Base-by-base conservation (phyloP, 2,329 filamentous ascomycete species). In the Alternaria sp. region DNA sequence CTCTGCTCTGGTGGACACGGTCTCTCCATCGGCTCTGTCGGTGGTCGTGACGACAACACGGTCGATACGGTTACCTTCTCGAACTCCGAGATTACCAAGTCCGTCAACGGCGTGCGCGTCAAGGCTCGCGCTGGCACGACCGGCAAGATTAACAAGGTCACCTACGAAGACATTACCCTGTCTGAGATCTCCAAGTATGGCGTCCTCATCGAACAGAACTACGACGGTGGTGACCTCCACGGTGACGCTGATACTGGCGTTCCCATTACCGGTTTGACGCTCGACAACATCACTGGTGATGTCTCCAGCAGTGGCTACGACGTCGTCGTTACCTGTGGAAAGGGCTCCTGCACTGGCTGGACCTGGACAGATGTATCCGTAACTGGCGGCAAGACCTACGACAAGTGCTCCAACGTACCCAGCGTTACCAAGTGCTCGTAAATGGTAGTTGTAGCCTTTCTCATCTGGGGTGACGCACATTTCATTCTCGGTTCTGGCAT, bases 21-120 rank as follows among this genome's bases (percentile, higher is more conserved):
- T 55, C 77, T 89, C 8, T 86, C 84, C 54, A 87, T 89, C 68
- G 86, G 86, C 30, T 86, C 84, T 6, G 85, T 89, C 21, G 86
- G 86, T 43, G 85, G 85, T 11, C 85, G 86, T 32, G 69, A 69
- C 56, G 78, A 87, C 75, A 89, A 89, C 77, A 78, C 71, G 7
- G 87, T 89, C 49, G 72, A 82, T 12, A 84, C 81, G 45, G 82
- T 89, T 7, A 81, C 79, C n/a, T 85, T 89, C 69, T 74, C 80
- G 36, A 80, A 83, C 65, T 84, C 80, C 8, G 80, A 77, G 12
- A 80, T 89, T 62, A 78, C 73, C 59, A 79, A 88, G 71, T 87
- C 85, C 0, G 74, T 82, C 47, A 87, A 88, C 72, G 87, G 86
- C 54, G 80, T 87, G 58, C 86, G 86, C 61, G 83, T 89, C 76